Percentiles rank a stretch among this genome's conserved stretches.
phyloP scores from a whole-genome alignment of 2,329 filamentous ascomycete species.

The Ascochyta pisi region DNA sequence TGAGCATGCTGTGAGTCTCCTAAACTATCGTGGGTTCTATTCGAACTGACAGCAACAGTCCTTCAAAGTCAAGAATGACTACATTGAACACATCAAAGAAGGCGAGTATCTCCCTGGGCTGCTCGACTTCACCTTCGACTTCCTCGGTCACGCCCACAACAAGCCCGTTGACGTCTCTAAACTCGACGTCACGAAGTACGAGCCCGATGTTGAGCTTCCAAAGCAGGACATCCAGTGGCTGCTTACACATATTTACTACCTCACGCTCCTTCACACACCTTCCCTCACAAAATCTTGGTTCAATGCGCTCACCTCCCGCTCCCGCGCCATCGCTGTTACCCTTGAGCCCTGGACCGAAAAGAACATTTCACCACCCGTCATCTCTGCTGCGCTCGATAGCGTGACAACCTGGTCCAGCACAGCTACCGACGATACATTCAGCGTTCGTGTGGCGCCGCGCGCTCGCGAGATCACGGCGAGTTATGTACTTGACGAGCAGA shows the following conservation, averaged over 20 bases:
- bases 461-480: conserved; percentile 80
- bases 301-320: conserved; percentile 70
- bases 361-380: conserved; percentile 72
- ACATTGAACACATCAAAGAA: conserved; percentile 78
- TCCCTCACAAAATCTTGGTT: conserved; percentile 85
- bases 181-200: conserved; percentile 72
- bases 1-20: conserved; percentile 62
- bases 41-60: conserved; percentile 57
- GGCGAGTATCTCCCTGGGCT: conserved; percentile 72
- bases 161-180: conserved; percentile 74
- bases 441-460: conserved; percentile 73
- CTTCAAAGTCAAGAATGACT: conserved; percentile 81
- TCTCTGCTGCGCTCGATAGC: conserved; percentile 69
- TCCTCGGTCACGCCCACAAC: conserved; percentile 78
- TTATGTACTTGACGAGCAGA: conserved; percentile 87
- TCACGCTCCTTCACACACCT: conserved; percentile 77
- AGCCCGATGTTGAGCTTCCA: conserved; percentile 64
- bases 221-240: conserved; percentile 84
- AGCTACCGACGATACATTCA: conserved; percentile 58
- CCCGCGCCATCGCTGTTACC: conserved; percentile 76
- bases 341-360: conserved; percentile 87
- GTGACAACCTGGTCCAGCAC: conserved; percentile 68
- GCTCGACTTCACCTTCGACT: conserved; percentile 81
- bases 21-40: no score
- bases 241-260: conserved; percentile 84